Evolutionary conservation across 2,329 filamentous ascomycete genomes (phyloP), one percentile per base, ranked within the genome.

Genomic region (Trichoderma brevicompactum): DNA sequence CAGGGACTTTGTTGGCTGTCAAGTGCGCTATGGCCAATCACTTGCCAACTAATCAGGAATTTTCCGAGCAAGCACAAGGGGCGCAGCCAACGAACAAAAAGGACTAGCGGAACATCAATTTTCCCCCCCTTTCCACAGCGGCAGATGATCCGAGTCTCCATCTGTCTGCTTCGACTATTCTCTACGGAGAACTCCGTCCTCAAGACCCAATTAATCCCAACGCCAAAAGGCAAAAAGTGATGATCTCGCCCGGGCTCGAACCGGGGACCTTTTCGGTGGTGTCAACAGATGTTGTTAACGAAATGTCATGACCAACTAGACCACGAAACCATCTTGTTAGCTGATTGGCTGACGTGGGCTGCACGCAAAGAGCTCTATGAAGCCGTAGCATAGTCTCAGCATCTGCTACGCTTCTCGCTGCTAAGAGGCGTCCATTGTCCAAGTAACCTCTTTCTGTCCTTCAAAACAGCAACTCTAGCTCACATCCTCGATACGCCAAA

Each of bases 241-340:
- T 65, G 64, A 65, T 65, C 36, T 54, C 64, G 64, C 64, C 64
- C 64, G 64, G 64, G 64, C 64, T 65, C 64, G 64, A 65, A 65
- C 64, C 64, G 64, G 64, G 64, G 64, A 65, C 64, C 64, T 65
- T 65, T 65, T 65, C 64, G 64, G 64, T 65, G 64, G 64, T 13
- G 64, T 65, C 64, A 65, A 65, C 64, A 13, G 7, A 65, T 61
- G 55, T 65, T 65, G 64, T 65, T 65, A 65, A 65, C 64, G 64
- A 65, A 65, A 65, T 65, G 64, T 65, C 64, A 65, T 65, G 48
- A 65, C 64, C 64, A 65, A 65, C 65, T 64, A 66, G 65, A 66
- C 65, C 65, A 66, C 65, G 65, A 52, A 66, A 65, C 64, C 64
- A 48, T 61, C 17, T 23, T 54, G 10, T 36, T 23, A 23, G 8